Evolutionary conservation across 1,139 yeast species (phyloP).

Genomic region (Geotrichum fermentans): DNA sequence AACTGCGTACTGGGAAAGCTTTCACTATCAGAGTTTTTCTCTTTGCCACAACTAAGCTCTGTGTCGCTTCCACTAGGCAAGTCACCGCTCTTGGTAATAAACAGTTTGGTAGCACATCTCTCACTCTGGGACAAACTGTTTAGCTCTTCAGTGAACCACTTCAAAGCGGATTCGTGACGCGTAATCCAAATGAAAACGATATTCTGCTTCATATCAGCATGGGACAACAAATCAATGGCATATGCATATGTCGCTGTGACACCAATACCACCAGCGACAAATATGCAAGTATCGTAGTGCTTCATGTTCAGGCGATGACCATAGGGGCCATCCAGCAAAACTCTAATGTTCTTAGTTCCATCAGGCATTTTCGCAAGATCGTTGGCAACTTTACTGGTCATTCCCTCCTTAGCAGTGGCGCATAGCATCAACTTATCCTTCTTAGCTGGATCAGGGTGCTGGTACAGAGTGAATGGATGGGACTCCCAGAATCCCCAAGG

Average conservation of each 20-base stretch:
- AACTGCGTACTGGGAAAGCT: slow-evolving; percentile 8
- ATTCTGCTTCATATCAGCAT: slow-evolving; percentile 27
- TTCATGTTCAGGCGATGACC: slow-evolving; percentile 47
- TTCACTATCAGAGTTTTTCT: slow-evolving; percentile 6
- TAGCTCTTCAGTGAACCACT: slow-evolving; percentile 53
- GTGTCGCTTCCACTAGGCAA: not conserved
- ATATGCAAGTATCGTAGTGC: slow-evolving; percentile 47
- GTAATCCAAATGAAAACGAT: slow-evolving; percentile 51
- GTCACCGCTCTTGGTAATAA: not conserved
- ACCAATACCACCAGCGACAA: slow-evolving; percentile 65
- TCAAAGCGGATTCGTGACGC: slow-evolving; percentile 41
- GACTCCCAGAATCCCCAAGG: slow-evolving; percentile 43
- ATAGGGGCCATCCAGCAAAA: slow-evolving; percentile 55
- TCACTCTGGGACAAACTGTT: slow-evolving; percentile 31
- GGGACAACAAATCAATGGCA: slow-evolving; percentile 20
- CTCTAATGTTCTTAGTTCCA: slow-evolving; percentile 27
- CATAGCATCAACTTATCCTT: slow-evolving; percentile 31
- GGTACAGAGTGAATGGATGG: slow-evolving; percentile 59
- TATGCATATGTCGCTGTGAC: slow-evolving; percentile 46
- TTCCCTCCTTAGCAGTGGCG: slow-evolving; percentile 37
- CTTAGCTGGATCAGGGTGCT: slow-evolving; percentile 22
- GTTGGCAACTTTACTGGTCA: slow-evolving; percentile 28
- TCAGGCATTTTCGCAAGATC: slow-evolving; percentile 16
- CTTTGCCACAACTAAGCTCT: slow-evolving; percentile 1
- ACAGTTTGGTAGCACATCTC: slow-evolving; percentile 38